Percentiles rank a stretch among this genome's conserved stretches.
These are phyloP conservation scores for Diaporthe ilicicola DNA, from an alignment of 2,329 filamentous ascomycete species.

Conservation along the genomic window DNA sequence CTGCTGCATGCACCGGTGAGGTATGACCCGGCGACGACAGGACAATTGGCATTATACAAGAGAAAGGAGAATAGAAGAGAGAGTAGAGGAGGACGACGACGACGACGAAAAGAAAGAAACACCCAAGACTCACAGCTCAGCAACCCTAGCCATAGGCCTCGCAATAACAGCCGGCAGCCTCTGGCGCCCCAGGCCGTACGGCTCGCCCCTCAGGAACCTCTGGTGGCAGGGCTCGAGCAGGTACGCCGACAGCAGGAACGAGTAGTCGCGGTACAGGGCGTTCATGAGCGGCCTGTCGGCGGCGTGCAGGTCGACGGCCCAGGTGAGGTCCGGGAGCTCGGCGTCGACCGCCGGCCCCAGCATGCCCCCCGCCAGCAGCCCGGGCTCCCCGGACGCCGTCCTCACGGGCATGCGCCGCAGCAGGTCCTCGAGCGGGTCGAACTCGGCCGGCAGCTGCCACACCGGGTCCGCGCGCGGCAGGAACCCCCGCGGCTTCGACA, in stretches of 20 bases:
- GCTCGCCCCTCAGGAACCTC: constrained; percentile 72
- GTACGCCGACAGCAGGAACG: constrained; percentile 89
- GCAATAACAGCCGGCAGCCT: constrained; percentile 77
- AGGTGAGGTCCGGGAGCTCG: constrained; percentile 81
- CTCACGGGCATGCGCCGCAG: constrained; percentile 82
- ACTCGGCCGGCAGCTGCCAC: constrained; percentile 74
- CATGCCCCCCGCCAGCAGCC: constrained; percentile 77
- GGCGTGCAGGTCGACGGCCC: constrained; percentile 74
- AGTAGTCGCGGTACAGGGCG: constrained; percentile 90
- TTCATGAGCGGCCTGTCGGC: constrained; percentile 82
- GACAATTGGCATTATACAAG: neutral
- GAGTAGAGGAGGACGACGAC: neutral
- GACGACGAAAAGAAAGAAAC: neutral
- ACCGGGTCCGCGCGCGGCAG: constrained; percentile 73
- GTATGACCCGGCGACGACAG: neutral
- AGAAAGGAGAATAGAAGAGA: neutral
- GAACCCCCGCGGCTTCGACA: constrained; percentile 78
- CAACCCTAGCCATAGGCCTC: constrained; percentile 83
- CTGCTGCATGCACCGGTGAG: neutral
- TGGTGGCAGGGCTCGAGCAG: constrained; percentile 91
- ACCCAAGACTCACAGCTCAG: constrained; percentile 76
- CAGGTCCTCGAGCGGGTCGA: constrained; percentile 75
- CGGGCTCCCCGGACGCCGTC: constrained; percentile 76
- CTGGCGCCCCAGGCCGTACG: constrained; percentile 81
- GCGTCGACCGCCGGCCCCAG: constrained; percentile 78